Conservation (phyloP, 768 basidiomycete species). For the Leccinum longicurvipes region DNA sequence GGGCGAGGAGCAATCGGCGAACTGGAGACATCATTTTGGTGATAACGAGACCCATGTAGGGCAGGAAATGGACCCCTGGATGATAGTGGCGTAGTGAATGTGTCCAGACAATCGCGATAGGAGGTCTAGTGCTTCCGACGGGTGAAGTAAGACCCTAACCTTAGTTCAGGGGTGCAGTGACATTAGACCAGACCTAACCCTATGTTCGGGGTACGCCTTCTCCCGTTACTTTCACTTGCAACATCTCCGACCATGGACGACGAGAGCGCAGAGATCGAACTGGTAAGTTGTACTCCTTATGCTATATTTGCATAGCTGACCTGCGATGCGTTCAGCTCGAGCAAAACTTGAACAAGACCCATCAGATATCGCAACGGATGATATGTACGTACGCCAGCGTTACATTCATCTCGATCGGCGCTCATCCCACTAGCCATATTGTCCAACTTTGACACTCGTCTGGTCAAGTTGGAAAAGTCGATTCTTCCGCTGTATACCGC, state of each 20-base stretch:
- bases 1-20: neutral
- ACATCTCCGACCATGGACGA: constrained; percentile 18
- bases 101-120: too few relatives aligned
- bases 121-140: neutral
- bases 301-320: neutral
- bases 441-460: constrained; percentile 77
- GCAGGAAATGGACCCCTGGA: too few relatives aligned
- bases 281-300: constrained; percentile 3
- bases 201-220: neutral
- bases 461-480: constrained; percentile 82
- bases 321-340: constrained; percentile 51
- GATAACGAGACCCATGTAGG: constrained; percentile 12
- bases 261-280: constrained; percentile 27
- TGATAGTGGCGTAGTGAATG: too few relatives aligned
- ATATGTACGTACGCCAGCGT: constrained; percentile 51
- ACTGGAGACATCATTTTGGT: constrained; percentile 1
- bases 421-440: constrained; percentile 62
- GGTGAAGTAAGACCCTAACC: neutral
- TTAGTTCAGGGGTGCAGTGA: neutral
- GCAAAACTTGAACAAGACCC: constrained; percentile 84
- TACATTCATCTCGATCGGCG: neutral
- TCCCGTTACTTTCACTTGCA: neutral
- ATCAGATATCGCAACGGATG: constrained; percentile 83
- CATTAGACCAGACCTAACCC: constrained; percentile 7
- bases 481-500: constrained; percentile 80